Conservation (phyloP, 352 stramenopile species). For the Pythium diclinum region DNA sequence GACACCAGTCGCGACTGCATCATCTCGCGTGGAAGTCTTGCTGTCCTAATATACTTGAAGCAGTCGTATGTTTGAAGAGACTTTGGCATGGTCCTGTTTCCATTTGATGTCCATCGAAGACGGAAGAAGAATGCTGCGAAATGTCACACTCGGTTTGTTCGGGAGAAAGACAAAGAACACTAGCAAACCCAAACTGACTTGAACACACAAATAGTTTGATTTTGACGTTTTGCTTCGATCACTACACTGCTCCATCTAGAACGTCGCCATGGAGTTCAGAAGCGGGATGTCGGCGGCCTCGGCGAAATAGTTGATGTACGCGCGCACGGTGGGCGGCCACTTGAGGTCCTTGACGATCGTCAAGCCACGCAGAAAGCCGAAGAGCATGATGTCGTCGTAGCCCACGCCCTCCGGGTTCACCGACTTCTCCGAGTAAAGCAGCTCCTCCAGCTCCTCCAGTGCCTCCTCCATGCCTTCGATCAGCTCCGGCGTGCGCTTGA, state of each 20-base stretch:
- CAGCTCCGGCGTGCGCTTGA: slow-evolving; percentile 40
- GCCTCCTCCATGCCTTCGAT: slow-evolving; percentile 25
- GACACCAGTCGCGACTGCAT: no score
- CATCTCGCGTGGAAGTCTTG: no score
- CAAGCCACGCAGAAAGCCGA: slow-evolving; percentile 40
- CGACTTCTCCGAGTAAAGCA: not conserved
- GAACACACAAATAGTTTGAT: not conserved
- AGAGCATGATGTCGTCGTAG: slow-evolving; percentile 57
- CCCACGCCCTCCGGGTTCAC: slow-evolving; percentile 23
- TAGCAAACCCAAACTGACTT: not conserved
- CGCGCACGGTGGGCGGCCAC: slow-evolving; percentile 46
- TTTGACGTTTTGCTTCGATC: not conserved
- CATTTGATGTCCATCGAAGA: no score
- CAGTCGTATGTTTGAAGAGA: no score
- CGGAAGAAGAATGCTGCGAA: no score
- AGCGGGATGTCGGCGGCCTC: slow-evolving; percentile 38
- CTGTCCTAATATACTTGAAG: no score
- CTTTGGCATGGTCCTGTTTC: no score
- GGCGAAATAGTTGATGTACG: slow-evolving; percentile 40
- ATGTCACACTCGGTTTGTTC: no score
- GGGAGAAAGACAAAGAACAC: no score
- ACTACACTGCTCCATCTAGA: slow-evolving; percentile 21
- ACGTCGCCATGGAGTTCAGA: slow-evolving; percentile 42
- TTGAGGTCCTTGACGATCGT: slow-evolving; percentile 51
- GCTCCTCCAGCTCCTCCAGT: not conserved